Percentiles rank a stretch among this genome's conserved stretches.
Evolutionary conservation across 2,329 filamentous ascomycete species (phyloP).

Genomic region (Ceratocystis cacaofunesta): DNA sequence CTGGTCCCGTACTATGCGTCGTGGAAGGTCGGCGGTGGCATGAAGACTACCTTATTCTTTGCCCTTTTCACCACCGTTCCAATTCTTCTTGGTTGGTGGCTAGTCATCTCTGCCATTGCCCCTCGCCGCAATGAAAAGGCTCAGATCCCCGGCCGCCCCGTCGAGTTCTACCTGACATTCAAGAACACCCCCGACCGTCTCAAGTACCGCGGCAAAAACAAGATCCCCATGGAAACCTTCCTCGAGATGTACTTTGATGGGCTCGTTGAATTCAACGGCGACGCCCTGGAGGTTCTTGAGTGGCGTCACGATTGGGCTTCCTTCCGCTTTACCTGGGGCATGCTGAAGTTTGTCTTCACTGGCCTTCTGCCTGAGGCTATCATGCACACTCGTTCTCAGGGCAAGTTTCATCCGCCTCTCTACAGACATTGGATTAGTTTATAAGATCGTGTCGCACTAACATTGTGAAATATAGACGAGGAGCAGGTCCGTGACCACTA

Average conservation of each 20-base stretch:
- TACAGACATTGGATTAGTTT: background rate
- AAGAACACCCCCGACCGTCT: constrained; percentile 45
- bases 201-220: constrained; percentile 64
- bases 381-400: constrained; percentile 83
- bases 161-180: constrained; percentile 84
- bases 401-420: constrained; percentile 1
- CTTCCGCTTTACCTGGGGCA: constrained; percentile 73
- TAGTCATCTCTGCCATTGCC: constrained; percentile 60
- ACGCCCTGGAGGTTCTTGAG: constrained; percentile 76
- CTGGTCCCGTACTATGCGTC: constrained; percentile 65
- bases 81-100: constrained; percentile 65
- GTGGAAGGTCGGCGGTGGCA: constrained; percentile 69
- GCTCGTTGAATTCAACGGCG: constrained; percentile 89
- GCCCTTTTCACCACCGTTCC: constrained; percentile 69
- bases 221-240: constrained; percentile 85
- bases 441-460: background rate
- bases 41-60: constrained; percentile 81
- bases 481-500: constrained; percentile 97
- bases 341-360: constrained; percentile 80
- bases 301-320: constrained; percentile 95
- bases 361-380: constrained; percentile 81
- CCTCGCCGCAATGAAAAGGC: constrained; percentile 90
- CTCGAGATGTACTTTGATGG: constrained; percentile 96
- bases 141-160: constrained; percentile 66
- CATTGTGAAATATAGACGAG: constrained; percentile 38